A percentile compares a stretch with the other conserved stretches of the same genome.
Evolutionary conservation across 1,284 basidiomycete genomes (phyloP).

Genomic region (Xerocomus tenax): DNA sequence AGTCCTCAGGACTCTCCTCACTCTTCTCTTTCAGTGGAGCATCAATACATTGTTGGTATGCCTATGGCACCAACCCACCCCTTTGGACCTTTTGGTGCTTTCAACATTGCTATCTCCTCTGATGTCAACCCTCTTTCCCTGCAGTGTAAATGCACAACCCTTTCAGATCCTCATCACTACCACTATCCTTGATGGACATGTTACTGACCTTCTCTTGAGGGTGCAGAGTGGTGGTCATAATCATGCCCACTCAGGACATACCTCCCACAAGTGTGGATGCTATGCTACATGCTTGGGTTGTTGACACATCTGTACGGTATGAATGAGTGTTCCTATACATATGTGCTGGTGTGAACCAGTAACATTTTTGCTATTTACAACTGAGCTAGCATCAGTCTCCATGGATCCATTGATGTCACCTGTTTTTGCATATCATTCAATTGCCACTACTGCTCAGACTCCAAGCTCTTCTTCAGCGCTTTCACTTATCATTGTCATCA

Average conservation of each 20-base stretch:
- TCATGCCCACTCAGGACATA: too few species aligned
- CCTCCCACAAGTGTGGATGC: too few species aligned
- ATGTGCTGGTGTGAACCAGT: too few species aligned
- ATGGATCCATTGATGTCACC: conserved; percentile 20
- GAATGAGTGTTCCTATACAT: too few species aligned
- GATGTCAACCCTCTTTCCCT: conserved; percentile 44
- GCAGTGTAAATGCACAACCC: conserved; percentile 37
- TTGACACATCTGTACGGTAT: too few species aligned
- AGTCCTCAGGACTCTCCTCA: conserved; percentile 52
- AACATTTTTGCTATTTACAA: conserved; percentile 83
- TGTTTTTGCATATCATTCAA: neutral
- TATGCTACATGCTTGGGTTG: too few species aligned
- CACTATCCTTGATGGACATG: conserved; percentile 49
- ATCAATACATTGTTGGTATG: conserved; percentile 44
- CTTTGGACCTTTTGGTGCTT: conserved; percentile 37
- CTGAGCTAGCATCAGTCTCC: conserved; percentile 37
- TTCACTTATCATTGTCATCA: conserved; percentile 82
- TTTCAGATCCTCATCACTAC: conserved; percentile 55
- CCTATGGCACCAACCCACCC: conserved; percentile 31
- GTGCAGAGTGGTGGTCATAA: too few species aligned
- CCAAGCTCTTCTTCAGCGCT: conserved; percentile 33
- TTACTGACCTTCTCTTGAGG: conserved; percentile 51
- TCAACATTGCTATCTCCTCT: conserved; percentile 37
- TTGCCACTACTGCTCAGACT: conserved; percentile 1
- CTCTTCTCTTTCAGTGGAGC: conserved; percentile 65